Evolutionary conservation across 169 alveolate genomes (phyloP).

Genomic region (Plasmodium gallinaceum): DNA sequence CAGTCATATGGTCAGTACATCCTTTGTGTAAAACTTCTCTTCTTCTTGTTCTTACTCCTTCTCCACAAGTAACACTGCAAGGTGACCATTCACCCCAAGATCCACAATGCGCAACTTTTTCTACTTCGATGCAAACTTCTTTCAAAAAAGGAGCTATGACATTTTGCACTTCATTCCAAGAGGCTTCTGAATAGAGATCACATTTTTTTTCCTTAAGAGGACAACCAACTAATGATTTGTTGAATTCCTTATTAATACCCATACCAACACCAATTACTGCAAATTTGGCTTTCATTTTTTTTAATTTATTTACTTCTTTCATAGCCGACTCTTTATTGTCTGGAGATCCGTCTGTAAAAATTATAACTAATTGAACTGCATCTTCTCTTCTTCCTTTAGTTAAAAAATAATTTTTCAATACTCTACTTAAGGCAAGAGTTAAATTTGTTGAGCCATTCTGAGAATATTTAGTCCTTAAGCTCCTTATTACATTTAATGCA

Average conservation of each 20-base stretch:
- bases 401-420: neutral
- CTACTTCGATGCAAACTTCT: constrained; percentile 55
- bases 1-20: constrained; percentile 16
- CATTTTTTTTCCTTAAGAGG: constrained; percentile 5
- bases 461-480: neutral
- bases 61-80: constrained; percentile 61
- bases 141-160: constrained; percentile 39
- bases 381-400: constrained; percentile 3
- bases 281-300: constrained; percentile 10
- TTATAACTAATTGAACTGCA: constrained; percentile 42
- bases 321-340: neutral
- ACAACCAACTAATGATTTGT: constrained; percentile 42
- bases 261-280: constrained; percentile 49
- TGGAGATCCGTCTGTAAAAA: constrained; percentile 68
- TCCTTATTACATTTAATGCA: neutral
- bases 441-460: constrained; percentile 41
- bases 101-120: constrained; percentile 55
- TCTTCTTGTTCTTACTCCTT: constrained; percentile 26
- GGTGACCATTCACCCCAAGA: constrained; percentile 48
- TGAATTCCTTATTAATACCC: constrained; percentile 17
- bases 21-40: constrained; percentile 31
- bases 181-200: constrained; percentile 24
- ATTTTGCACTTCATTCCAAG: constrained; percentile 18
- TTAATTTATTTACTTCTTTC: neutral
- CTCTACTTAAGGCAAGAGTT: constrained; percentile 12